Evolutionary conservation across 2,329 filamentous ascomycete species (phyloP), one percentile per base, ranked within the genome.

Genomic region (Plectosphaerella cucumerina): DNA sequence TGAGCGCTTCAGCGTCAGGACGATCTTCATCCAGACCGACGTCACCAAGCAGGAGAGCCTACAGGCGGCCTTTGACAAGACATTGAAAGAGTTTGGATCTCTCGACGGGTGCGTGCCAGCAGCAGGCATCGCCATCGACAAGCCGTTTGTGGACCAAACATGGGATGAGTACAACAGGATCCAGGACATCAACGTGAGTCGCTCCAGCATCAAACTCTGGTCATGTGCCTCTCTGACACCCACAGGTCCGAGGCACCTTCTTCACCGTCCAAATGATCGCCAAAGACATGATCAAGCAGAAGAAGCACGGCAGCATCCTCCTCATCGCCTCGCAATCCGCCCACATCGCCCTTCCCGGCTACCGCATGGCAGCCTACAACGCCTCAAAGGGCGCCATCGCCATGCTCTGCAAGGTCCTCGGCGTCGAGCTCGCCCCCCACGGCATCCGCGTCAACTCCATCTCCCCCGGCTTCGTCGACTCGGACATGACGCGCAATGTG

Each of bases 71-170:
- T 67, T 68, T 37, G 54, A 56, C 0, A 57, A 55, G 34, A 51
- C 58, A 1, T 10, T 67, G 3, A 42, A 54, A 11, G 57, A 54
- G n/a, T 56, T 69, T 20, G 57, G 54, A 1, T 52, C 61, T 1
- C 59, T 69, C 5, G 60, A 68, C 31, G 66, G 66, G 1, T 55
- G 59, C 26, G 65, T 69, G 1, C 65, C 66, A 6, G 62, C 65
- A 9, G 69, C 69, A 2, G 72, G 70, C 2, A 68, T 74, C 41
- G 69, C 66, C 6, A 65, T 72, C 23, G 71, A 74, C 51, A 73
- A 73, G 56, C 71, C 71, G 0, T 74, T 74, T 49, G 46, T 72
- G 2, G 70, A 74, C 0, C 70, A 74, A 47, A 71, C 68, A 0
- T 73, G 70, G 69, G 67, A 69, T 2, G 71, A 74, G 45, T 68